phyloP scores from a whole-genome alignment of 2,329 filamentous ascomycete genomes.

The Dactylonectria estremocensis region DNA sequence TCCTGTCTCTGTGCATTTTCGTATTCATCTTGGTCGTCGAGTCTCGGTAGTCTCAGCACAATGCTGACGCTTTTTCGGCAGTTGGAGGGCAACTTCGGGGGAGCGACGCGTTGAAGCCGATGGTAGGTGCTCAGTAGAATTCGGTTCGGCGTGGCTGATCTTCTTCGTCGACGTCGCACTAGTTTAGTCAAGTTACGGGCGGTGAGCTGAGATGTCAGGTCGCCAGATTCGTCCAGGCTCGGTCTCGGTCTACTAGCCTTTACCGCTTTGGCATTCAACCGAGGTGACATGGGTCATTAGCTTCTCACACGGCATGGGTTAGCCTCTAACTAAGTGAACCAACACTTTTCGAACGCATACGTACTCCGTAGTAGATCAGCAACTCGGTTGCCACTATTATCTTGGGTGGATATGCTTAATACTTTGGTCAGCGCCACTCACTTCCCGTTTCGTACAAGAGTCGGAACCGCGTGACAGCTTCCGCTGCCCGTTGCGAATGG shows the following conservation, averaged over 20 bases:
- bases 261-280: background rate
- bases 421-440: background rate
- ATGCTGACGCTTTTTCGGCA: background rate
- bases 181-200: background rate
- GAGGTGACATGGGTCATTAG: background rate
- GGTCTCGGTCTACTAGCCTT: background rate
- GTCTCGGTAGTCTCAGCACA: background rate
- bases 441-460: background rate
- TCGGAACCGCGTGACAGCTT: background rate
- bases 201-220: background rate
- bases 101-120: background rate
- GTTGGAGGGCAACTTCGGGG: background rate
- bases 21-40: background rate
- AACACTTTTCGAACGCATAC: background rate
- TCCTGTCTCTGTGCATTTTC: background rate
- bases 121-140: too few species aligned
- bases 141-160: background rate
- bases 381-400: background rate
- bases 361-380: too few species aligned
- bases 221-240: background rate
- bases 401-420: background rate
- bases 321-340: background rate
- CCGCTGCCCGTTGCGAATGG: background rate
- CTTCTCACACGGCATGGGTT: background rate
- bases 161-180: background rate